Evolutionary conservation across 257 asterid genomes (phyloP).

Genomic region (Jasminum sambac): DNA sequence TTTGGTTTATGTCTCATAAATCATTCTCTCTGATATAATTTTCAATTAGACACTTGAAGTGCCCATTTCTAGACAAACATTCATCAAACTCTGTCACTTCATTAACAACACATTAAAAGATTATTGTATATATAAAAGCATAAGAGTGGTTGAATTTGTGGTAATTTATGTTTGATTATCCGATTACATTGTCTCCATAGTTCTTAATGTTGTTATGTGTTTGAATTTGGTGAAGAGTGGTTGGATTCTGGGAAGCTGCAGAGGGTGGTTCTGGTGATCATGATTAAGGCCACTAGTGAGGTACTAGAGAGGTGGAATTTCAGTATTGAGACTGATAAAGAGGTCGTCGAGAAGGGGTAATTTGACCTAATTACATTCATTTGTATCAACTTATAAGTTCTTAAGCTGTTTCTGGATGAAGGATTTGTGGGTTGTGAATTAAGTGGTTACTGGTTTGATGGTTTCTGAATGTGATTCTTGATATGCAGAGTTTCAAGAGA

Average conservation of each 20-base stretch:
- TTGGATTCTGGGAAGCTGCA: slow-evolving; percentile 91
- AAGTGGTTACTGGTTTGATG: not conserved
- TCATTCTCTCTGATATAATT: no score
- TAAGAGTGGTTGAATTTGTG: no score
- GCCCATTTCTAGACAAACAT: no score
- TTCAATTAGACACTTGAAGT: no score
- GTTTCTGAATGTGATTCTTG: slow-evolving; percentile 21
- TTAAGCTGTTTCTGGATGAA: not conserved
- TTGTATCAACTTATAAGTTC: no score
- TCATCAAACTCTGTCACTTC: no score
- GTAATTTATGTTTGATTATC: slow-evolving; percentile 7
- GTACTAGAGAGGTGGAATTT: slow-evolving; percentile 99
- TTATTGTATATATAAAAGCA: no score
- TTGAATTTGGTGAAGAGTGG: slow-evolving; percentile 60
- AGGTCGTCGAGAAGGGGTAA: slow-evolving; percentile 91
- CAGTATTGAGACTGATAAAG: slow-evolving; percentile 79
- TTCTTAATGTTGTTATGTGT: not conserved
- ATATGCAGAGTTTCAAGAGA: slow-evolving; percentile 70
- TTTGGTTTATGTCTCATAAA: no score
- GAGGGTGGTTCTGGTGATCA: slow-evolving; percentile 86
- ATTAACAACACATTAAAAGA: no score
- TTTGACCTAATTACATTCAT: not conserved
- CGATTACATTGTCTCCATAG: not conserved
- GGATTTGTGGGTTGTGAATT: not conserved
- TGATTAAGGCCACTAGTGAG: slow-evolving; percentile 84